Evolutionary conservation across 208 protist species (phyloP).

Genomic region (Leishmania major): DNA sequence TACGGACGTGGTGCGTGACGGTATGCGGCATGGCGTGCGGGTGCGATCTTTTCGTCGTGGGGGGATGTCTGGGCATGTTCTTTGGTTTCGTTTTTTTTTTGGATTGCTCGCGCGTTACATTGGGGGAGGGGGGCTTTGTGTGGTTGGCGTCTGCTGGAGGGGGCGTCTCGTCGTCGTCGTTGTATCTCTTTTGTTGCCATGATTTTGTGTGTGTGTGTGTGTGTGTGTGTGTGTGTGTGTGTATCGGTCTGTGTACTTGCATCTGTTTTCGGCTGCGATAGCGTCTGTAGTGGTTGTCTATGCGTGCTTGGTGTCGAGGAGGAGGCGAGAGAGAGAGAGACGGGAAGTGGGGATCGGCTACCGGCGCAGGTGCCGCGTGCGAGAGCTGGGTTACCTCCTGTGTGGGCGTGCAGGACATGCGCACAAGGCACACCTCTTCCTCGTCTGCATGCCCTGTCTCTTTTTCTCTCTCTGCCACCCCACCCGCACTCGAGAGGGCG

Average conservation of each 20-base stretch:
- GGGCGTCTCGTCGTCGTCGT: background rate
- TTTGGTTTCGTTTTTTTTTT: background rate
- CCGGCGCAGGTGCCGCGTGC: background rate
- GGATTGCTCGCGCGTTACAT: background rate
- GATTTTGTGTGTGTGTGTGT: no score
- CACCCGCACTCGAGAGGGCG: background rate
- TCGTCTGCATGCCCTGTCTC: background rate
- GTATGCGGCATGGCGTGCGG: no score
- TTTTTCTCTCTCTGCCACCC: background rate
- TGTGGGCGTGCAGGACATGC: background rate
- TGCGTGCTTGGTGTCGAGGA: background rate
- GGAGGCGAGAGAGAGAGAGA: background rate
- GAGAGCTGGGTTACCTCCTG: no score
- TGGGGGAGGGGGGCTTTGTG: no score
- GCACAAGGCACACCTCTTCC: background rate
- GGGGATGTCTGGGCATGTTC: background rate
- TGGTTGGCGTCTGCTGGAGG: background rate
- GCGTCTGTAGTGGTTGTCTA: background rate
- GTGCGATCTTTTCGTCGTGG: background rate
- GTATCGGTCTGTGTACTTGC: background rate
- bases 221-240: no score
- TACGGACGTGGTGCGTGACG: background rate
- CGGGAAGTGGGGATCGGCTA: background rate
- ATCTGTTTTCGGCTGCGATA: background rate
- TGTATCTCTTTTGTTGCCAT: background rate